phyloP scores from a whole-genome alignment of 148 eudicot species.

The Arbutus unedo region DNA sequence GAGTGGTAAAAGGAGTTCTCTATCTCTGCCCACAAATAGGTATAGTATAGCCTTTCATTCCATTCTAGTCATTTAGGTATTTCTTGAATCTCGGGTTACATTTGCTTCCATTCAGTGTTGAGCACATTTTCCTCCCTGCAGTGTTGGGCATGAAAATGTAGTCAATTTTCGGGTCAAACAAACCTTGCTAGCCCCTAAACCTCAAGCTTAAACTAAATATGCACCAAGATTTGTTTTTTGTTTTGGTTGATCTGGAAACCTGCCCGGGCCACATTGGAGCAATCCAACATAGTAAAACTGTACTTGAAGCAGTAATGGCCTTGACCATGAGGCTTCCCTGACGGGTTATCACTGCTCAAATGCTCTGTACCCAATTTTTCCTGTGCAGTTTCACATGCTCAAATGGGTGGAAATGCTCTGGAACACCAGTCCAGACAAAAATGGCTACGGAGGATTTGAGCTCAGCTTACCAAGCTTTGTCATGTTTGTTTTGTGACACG shows the following conservation, averaged over 20 bases:
- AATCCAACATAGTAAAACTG: background rate
- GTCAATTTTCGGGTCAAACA: background rate
- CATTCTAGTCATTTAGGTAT: background rate
- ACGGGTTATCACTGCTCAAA: background rate
- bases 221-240: background rate
- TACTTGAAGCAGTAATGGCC: background rate
- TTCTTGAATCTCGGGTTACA: background rate
- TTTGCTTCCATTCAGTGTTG: background rate
- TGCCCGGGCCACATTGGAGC: background rate
- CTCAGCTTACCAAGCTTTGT: background rate
- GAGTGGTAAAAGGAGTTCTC: slow-evolving; percentile 1
- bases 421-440: background rate
- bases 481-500: background rate
- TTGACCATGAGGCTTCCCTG: background rate
- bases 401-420: too few relatives aligned
- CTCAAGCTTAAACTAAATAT: background rate
- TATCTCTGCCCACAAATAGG: background rate
- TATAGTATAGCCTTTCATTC: background rate
- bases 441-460: background rate
- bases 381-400: too few relatives aligned
- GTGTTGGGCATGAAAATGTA: background rate
- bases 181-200: background rate
- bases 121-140: too few relatives aligned
- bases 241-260: background rate
- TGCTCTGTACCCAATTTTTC: too few relatives aligned